Evolutionary conservation across 352 stramenopile species (phyloP), one percentile per base, ranked within the genome.

Genomic region (Phytophthora pinifolia): DNA sequence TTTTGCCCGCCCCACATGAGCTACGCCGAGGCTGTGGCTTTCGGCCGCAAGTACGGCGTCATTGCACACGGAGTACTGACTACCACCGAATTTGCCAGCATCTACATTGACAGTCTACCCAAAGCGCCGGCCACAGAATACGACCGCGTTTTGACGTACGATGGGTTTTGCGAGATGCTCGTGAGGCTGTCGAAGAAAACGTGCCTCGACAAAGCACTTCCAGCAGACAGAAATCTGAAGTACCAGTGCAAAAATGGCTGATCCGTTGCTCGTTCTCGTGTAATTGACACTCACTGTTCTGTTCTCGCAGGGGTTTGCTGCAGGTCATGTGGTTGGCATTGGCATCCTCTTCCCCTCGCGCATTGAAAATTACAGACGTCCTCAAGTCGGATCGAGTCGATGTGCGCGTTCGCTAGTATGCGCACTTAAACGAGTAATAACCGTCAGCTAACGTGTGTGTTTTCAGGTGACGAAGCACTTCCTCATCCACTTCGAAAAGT

Each of bases 271-370:
- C 29, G 17, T 25, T 60, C 29, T 32, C 32, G 14, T 37, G 12
- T 9, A 54, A 14, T 56, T 32, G 13, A 17, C 27, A 37, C 36
- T 36, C 22, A 17, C 32, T 34, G 7, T 34, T 4, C 12, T 3
- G n/a, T 15, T 43, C 6, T 6, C 22, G 20, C 42, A 86, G 75
- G 47, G 79, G 75, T 0, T 65, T 93, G 13, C 87, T 93, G 49
- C 83, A 93, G 62, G 59, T 91, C 38, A 93, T 93, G 83, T 93
- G 83, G 83, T 63, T 93, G 31, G 71, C 74, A 20, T 84, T 75
- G 13, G 63, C 77, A 17, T 83, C 78, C 9, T 69, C 54, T 36
- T 88, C 76, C 15, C 72, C 65, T 17, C 74, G 67, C 4, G 57
- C 65, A 22, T 57, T 89, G 25, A 80, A 84, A 73, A 89, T 87